Evolutionary conservation across 441 rosid species (phyloP).

Genomic region (Brassica balearica): DNA sequence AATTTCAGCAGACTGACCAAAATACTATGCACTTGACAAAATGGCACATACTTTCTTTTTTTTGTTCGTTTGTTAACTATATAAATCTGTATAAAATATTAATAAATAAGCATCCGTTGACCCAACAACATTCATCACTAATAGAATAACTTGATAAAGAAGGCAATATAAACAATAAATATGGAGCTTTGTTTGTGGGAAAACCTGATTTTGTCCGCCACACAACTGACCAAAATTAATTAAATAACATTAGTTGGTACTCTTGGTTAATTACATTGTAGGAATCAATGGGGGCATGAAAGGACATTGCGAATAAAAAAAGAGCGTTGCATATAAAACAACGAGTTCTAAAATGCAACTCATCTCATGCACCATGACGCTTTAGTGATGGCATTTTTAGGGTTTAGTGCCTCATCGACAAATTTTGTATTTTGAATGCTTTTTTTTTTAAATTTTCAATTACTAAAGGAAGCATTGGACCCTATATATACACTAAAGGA

Average conservation of each 20-base stretch:
- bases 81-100: not conserved
- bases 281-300: slow-evolving; percentile 69
- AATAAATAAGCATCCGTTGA: slow-evolving; percentile 9
- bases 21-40: not conserved
- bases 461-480: slow-evolving; percentile 19
- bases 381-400: slow-evolving; percentile 44
- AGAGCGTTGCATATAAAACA: slow-evolving; percentile 41
- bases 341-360: slow-evolving; percentile 26
- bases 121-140: slow-evolving; percentile 16
- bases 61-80: not conserved
- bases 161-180: slow-evolving; percentile 9
- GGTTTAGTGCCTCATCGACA: slow-evolving; percentile 28
- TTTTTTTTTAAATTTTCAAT: not conserved
- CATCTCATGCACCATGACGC: slow-evolving; percentile 46
- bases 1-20: not conserved
- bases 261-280: slow-evolving; percentile 46
- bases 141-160: slow-evolving; percentile 21
- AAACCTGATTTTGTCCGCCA: slow-evolving; percentile 84
- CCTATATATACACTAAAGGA: slow-evolving; percentile 13
- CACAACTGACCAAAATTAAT: slow-evolving; percentile 36
- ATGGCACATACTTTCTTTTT: slow-evolving; percentile 2
- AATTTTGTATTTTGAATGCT: not conserved
- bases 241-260: slow-evolving; percentile 33
- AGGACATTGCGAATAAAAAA: slow-evolving; percentile 51
- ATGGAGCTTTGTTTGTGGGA: slow-evolving; percentile 46